These are phyloP conservation scores for Rhodosporidiobolus odoratus DNA, from an alignment of 768 basidiomycete species.

Conservation along the genomic window DNA sequence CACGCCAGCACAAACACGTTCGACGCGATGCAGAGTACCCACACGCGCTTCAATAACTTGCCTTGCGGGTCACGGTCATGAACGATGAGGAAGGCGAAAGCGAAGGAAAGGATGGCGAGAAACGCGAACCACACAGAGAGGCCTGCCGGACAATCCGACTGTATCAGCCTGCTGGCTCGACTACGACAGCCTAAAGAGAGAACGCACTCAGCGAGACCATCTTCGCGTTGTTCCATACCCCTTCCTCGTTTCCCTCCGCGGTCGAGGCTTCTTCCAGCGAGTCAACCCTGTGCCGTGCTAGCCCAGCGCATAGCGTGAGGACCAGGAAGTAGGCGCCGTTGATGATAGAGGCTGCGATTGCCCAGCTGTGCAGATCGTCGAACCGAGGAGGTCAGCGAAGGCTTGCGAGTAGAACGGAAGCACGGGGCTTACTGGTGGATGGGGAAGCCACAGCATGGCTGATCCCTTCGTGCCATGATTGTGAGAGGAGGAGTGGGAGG, in stretches of 20 bases:
- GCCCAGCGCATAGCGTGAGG: background rate
- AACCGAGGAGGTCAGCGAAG: background rate
- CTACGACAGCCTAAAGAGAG: background rate
- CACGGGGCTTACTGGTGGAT: background rate
- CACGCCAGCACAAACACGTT: background rate
- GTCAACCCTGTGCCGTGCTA: background rate
- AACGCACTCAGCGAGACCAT: background rate
- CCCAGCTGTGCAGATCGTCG: conserved; percentile 4
- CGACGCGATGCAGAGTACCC: background rate
- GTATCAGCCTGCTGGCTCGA: too few relatives aligned
- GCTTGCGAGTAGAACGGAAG: background rate
- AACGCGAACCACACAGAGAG: background rate
- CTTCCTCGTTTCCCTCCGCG: conserved; percentile 12
- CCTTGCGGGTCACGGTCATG: background rate
- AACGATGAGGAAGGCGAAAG: background rate
- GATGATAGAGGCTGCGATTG: background rate
- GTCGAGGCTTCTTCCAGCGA: background rate
- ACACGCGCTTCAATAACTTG: background rate
- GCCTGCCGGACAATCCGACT: background rate
- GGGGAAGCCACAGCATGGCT: background rate
- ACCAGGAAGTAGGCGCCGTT: background rate
- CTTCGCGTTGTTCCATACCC: background rate
- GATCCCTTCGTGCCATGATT: background rate
- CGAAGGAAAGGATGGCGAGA: background rate
- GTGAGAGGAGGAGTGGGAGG: background rate